phyloP scores from a whole-genome alignment of 1,284 basidiomycete genomes.

The Coniferiporia weirii region DNA sequence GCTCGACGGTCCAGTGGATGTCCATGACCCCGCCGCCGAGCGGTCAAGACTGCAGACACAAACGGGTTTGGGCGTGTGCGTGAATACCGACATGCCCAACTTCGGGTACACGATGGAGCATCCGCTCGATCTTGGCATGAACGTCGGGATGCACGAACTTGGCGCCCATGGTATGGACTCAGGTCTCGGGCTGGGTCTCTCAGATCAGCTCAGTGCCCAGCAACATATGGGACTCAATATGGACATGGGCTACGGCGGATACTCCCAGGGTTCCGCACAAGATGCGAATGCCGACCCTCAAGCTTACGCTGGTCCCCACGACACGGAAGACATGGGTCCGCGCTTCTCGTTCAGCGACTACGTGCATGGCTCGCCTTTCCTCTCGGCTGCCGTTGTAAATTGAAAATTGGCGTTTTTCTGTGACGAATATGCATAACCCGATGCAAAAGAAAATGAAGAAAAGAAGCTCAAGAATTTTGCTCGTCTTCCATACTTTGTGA shows the following conservation, averaged over 20 bases:
- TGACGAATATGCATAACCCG: too few species aligned
- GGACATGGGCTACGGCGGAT: conserved; percentile 1
- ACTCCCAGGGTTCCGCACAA: neutral
- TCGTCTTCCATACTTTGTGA: too few species aligned
- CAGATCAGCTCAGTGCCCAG: neutral
- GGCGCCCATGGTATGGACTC: neutral
- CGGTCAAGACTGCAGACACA: neutral
- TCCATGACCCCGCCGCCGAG: neutral
- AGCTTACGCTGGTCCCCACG: neutral
- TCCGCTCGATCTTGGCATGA: neutral
- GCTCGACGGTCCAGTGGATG: conserved; percentile 6
- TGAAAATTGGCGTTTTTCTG: neutral
- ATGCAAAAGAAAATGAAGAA: too few species aligned
- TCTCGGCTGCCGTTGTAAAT: conserved; percentile 2
- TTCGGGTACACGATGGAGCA: neutral
- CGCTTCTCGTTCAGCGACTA: conserved; percentile 17
- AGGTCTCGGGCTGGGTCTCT: neutral
- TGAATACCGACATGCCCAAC: neutral
- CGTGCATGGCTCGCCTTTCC: conserved; percentile 12
- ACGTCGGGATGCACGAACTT: neutral
- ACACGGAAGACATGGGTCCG: neutral
- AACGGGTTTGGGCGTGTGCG: neutral
- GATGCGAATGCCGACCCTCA: neutral
- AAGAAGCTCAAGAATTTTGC: too few species aligned
- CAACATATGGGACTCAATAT: neutral